phyloP scores from a whole-genome alignment of 495 filamentous ascomycete species.

The Parachaetomium inaequale region DNA sequence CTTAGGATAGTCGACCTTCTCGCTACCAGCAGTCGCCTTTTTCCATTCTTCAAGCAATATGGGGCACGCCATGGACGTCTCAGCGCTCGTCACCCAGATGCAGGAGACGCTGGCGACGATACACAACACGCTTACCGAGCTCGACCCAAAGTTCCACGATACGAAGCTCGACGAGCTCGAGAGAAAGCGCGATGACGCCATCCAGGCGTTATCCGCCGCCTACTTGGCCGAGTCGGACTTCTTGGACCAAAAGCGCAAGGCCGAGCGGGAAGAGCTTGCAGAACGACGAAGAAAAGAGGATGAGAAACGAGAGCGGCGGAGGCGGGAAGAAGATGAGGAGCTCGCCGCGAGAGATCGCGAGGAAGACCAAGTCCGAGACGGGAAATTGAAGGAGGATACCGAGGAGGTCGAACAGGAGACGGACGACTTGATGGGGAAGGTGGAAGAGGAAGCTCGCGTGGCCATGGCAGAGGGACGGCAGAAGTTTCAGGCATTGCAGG shows the following conservation, averaged over 20 bases:
- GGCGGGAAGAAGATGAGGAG: slow-evolving; percentile 33
- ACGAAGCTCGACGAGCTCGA: slow-evolving; percentile 34
- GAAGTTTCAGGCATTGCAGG: slow-evolving; percentile 31
- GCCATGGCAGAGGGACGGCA: slow-evolving; percentile 26
- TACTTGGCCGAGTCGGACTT: slow-evolving; percentile 28
- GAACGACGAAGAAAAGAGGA: slow-evolving; percentile 33
- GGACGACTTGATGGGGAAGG: slow-evolving; percentile 26
- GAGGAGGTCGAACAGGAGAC: slow-evolving; percentile 31
- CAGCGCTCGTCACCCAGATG: slow-evolving; percentile 34
- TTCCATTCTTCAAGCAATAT: background rate
- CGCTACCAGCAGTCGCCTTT: background rate
- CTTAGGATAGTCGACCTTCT: no score
- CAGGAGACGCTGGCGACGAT: slow-evolving; percentile 37
- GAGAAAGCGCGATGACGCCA: slow-evolving; percentile 23
- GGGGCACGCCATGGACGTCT: slow-evolving; percentile 28
- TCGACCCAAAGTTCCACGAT: slow-evolving; percentile 30
- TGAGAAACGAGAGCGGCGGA: slow-evolving; percentile 29
- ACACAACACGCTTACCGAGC: slow-evolving; percentile 26
- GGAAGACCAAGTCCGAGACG: slow-evolving; percentile 28
- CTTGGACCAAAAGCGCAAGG: slow-evolving; percentile 19
- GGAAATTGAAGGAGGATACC: slow-evolving; percentile 21
- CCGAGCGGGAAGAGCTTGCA: slow-evolving; percentile 27
- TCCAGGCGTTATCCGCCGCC: slow-evolving; percentile 24
- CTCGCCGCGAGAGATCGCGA: slow-evolving; percentile 16
- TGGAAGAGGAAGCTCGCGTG: slow-evolving; percentile 31